These are phyloP conservation scores for Typha latifolia DNA, from an alignment of 176 grass and related monocot species.

Conservation along the genomic window DNA sequence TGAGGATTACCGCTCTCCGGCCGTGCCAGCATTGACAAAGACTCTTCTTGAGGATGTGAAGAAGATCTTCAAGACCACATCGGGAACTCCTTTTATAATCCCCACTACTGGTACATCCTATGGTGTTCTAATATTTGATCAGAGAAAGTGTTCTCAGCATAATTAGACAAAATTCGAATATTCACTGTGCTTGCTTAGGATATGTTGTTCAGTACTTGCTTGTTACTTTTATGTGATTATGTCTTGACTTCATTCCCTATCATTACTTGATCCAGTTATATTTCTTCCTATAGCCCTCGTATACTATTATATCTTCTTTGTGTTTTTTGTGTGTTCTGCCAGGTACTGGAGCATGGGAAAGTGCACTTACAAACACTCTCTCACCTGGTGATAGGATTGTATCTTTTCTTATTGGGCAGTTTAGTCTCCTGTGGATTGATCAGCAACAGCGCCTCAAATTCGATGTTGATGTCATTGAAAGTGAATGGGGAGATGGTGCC, in stretches of 20 bases:
- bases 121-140: too few relatives aligned
- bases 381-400: constrained; percentile 70
- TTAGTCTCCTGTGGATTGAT: constrained; percentile 98
- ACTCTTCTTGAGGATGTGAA: constrained; percentile 84
- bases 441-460: constrained; percentile 91
- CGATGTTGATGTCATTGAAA: constrained; percentile 76
- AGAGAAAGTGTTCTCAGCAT: too few relatives aligned
- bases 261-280: too few relatives aligned
- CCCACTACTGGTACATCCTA: constrained; percentile 52
- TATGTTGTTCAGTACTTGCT: too few relatives aligned
- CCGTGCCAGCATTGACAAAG: constrained; percentile 67
- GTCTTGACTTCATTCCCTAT: too few relatives aligned
- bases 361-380: constrained; percentile 96
- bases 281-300: too few relatives aligned
- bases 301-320: background rate
- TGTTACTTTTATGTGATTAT: too few relatives aligned
- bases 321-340: background rate
- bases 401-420: constrained; percentile 85
- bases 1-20: constrained; percentile 96
- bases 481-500: constrained; percentile 77
- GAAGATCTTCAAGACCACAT: constrained; percentile 97
- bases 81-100: constrained; percentile 71
- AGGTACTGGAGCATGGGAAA: constrained; percentile 96
- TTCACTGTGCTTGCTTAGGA: too few relatives aligned
- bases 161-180: too few relatives aligned